Evolutionary conservation across 805 yeast genomes (phyloP), one percentile per base, ranked within the genome.

Genomic region (Candida dajiaensis): DNA sequence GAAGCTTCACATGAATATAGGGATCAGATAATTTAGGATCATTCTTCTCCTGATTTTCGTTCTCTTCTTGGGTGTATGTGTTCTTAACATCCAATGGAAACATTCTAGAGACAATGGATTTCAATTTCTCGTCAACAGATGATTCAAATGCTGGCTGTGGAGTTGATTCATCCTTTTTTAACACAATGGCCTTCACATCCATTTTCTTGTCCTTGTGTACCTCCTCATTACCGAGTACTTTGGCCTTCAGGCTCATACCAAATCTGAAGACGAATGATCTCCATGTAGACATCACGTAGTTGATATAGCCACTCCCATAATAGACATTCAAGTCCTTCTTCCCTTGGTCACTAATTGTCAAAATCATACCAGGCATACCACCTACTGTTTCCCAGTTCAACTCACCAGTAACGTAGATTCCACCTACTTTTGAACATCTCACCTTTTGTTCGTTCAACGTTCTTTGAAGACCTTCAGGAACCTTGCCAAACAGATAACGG

Each of bases 311-410:
- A 40, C 66, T 69, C n/a, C 82, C 77, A 42, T 80, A 76, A 55
- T 66, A 74, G 0, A 88, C 66, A n/a, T 72, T 73, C 35, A 86
- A 61, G 7, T 71, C 71, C 41, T 76, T 74, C 50, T 75, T 72
- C 2, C 89, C 89, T 55, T 88, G 85, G 55, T 89, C 97, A 47
- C 87, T 81, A 13, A 85, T 71, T 0, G 97, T 88, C 43, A 92
- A 67, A 42, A 92, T 77, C 56, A 88, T 67, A 0, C 99, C 99
- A 0, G 98, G 97, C 7, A 92, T 64, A 0, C 99, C 99, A n/a
- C 95, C 88, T 2, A 89, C 67, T n/a, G 83, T 73, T 6, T 74
- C 63, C 97, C 97, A 92, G 45, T 75, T 65, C 11, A 86, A 50
- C n/a, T 69, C 69, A 3, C 99, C 99, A 0, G 96, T 81, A 5